A percentile compares a stretch with the other conserved stretches of the same genome.
Conservation (phyloP, 163 green algal species). For the Trebouxia gelatinosa region DNA sequence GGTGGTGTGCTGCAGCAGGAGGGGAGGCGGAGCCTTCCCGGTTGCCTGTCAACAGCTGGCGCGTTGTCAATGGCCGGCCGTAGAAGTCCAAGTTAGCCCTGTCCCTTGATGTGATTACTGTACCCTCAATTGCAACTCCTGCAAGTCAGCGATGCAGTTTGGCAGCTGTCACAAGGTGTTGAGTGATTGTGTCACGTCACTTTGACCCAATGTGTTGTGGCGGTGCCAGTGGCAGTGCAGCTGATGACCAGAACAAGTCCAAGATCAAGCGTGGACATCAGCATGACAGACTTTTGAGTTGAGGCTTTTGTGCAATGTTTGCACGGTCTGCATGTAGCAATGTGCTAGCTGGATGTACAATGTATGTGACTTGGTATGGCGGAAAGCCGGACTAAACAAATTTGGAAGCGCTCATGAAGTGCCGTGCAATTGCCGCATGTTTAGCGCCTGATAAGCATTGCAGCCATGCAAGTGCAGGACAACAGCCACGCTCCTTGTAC, state of each 20-base stretch:
- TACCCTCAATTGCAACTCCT: conserved; percentile 62
- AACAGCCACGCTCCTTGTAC: too few relatives aligned
- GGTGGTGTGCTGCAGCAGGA: conserved; percentile 44
- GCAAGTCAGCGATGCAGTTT: too few relatives aligned
- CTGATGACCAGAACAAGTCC: background rate
- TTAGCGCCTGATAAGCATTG: too few relatives aligned
- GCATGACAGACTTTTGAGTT: background rate
- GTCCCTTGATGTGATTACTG: conserved; percentile 49
- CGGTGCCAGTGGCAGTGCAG: background rate
- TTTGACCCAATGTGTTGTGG: background rate
- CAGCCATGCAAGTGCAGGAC: too few relatives aligned
- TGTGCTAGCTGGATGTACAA: too few relatives aligned
- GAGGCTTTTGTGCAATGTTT: background rate
- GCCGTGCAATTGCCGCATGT: too few relatives aligned
- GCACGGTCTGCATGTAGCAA: too few relatives aligned
- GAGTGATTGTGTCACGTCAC: background rate
- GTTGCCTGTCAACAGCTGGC: conserved; percentile 57
- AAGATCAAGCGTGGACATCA: too few relatives aligned
- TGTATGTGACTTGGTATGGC: too few relatives aligned
- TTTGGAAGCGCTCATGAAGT: too few relatives aligned
- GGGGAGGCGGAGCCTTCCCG: conserved; percentile 39
- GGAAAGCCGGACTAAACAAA: too few relatives aligned
- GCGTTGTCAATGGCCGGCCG: conserved; percentile 46
- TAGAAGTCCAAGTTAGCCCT: conserved; percentile 60
- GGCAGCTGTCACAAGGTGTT: background rate